These are phyloP conservation scores for Scenedesmus sp. DNA, from an alignment of 163 green algal genomes.

Conservation along the genomic window DNA sequence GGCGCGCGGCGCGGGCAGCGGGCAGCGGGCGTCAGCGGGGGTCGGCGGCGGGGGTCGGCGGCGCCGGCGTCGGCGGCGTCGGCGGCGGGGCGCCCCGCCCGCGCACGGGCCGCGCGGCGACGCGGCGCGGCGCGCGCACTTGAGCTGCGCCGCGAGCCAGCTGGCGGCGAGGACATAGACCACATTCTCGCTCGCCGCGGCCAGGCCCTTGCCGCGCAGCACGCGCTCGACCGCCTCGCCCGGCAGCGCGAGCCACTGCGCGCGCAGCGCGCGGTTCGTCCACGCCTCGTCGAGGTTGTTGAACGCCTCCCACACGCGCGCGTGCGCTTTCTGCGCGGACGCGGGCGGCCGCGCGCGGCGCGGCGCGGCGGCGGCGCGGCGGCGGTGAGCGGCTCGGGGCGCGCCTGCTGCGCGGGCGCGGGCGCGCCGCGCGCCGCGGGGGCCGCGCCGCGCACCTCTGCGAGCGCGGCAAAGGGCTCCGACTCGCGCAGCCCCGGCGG, in stretches of 20 bases:
- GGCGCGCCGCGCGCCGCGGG: not conserved
- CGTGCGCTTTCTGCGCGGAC: constrained; percentile 41
- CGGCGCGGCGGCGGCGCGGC: not conserved
- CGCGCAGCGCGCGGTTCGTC: not conserved
- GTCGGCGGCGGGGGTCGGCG: too few relatives aligned
- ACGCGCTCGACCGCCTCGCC: constrained; percentile 30
- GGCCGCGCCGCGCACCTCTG: constrained; percentile 16
- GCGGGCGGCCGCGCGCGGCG: not conserved
- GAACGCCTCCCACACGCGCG: constrained; percentile 27
- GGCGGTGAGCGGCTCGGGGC: too few relatives aligned
- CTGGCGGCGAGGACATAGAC: constrained; percentile 35
- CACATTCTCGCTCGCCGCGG: constrained; percentile 36
- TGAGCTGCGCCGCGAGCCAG: constrained; percentile 35
- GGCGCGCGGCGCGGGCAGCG: not conserved
- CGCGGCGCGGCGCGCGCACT: not conserved
- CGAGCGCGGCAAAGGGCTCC: constrained; percentile 26
- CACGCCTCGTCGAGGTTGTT: constrained; percentile 35
- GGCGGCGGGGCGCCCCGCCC: too few relatives aligned
- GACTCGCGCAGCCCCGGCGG: constrained; percentile 36
- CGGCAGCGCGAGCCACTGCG: constrained; percentile 26
- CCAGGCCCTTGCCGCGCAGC: not conserved
- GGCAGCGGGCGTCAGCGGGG: not conserved
- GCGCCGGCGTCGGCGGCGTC: too few relatives aligned
- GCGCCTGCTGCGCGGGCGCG: not conserved
- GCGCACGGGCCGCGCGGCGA: too few relatives aligned